Percentiles rank a stretch among this genome's conserved stretches.
Evolutionary conservation across 495 filamentous ascomycete genomes (phyloP).

Genomic region (Hypoxylon trugodes): DNA sequence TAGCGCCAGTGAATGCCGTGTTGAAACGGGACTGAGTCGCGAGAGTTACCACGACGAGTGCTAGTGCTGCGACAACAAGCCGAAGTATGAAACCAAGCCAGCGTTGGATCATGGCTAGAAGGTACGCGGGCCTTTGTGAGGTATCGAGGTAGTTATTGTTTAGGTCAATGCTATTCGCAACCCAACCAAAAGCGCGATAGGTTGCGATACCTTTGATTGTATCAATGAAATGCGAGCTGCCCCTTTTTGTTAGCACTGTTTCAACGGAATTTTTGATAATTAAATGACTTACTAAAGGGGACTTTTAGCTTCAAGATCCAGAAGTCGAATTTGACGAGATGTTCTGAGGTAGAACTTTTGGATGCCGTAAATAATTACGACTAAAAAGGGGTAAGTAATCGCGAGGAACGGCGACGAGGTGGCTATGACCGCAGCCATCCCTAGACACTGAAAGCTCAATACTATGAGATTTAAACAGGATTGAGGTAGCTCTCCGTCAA

Average conservation of each 20-base stretch:
- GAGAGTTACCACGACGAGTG: conserved; percentile 45
- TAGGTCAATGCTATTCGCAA: conserved; percentile 51
- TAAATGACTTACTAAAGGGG: conserved; percentile 37
- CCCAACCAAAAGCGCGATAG: conserved; percentile 55
- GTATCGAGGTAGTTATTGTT: conserved; percentile 50
- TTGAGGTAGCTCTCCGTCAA: conserved; percentile 47
- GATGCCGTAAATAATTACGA: conserved; percentile 56
- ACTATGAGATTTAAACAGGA: conserved; percentile 46
- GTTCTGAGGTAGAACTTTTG: conserved; percentile 70
- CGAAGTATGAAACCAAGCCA: conserved; percentile 55
- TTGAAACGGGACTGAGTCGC: conserved; percentile 47
- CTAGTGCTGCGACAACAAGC: conserved; percentile 50
- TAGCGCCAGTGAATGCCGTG: conserved; percentile 64
- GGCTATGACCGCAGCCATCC: conserved; percentile 35
- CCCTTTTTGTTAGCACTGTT: not conserved
- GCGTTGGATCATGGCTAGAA: conserved; percentile 54
- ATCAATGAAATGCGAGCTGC: conserved; percentile 53
- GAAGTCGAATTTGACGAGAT: conserved; percentile 64
- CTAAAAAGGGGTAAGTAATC: conserved; percentile 36
- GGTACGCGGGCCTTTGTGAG: conserved; percentile 56
- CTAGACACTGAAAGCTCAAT: conserved; percentile 30
- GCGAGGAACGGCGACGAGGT: conserved; percentile 43
- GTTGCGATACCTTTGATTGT: conserved; percentile 52
- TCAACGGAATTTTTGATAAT: not conserved
- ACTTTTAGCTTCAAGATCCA: conserved; percentile 44